Percentiles rank a stretch among this genome's conserved stretches.
These are phyloP conservation scores for Phytopythium aichiense DNA, from an alignment of 352 stramenopile species.

Conservation along the genomic window DNA sequence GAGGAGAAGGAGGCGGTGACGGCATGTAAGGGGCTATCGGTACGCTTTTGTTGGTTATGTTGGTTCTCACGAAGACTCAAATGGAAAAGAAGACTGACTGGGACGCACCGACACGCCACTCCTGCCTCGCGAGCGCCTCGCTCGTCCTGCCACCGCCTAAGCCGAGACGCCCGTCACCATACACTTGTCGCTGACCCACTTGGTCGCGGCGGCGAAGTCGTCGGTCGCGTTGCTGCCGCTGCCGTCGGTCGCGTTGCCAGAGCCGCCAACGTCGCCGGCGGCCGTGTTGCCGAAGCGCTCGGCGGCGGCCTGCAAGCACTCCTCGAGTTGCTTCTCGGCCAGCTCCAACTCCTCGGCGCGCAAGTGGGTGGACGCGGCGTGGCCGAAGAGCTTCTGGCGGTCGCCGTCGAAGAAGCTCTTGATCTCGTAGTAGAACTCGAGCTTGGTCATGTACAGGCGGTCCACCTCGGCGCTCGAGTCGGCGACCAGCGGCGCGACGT, in stretches of 20 bases:
- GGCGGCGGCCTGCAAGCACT: slow-evolving; percentile 26
- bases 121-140: not conserved
- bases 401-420: slow-evolving; percentile 26
- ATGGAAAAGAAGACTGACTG: not conserved
- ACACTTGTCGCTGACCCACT: slow-evolving; percentile 25
- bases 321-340: slow-evolving; percentile 21
- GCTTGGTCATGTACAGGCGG: slow-evolving; percentile 40
- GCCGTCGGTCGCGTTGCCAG: not conserved
- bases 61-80: not conserved
- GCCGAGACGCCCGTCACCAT: not conserved
- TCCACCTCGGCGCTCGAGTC: slow-evolving; percentile 12
- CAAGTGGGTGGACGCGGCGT: slow-evolving; percentile 16
- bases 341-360: slow-evolving; percentile 12
- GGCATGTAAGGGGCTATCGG: not conserved
- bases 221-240: slow-evolving; percentile 7
- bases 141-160: not conserved
- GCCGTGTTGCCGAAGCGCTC: slow-evolving; percentile 18
- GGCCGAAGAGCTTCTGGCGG: slow-evolving; percentile 14
- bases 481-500: slow-evolving; percentile 13
- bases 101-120: not conserved
- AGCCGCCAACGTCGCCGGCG: not conserved
- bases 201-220: slow-evolving; percentile 21
- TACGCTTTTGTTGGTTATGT: not conserved
- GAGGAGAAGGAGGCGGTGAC: not conserved
- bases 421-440: slow-evolving; percentile 52